phyloP scores from a whole-genome alignment of 305 asterid genomes.

The Rubia balearica region DNA sequence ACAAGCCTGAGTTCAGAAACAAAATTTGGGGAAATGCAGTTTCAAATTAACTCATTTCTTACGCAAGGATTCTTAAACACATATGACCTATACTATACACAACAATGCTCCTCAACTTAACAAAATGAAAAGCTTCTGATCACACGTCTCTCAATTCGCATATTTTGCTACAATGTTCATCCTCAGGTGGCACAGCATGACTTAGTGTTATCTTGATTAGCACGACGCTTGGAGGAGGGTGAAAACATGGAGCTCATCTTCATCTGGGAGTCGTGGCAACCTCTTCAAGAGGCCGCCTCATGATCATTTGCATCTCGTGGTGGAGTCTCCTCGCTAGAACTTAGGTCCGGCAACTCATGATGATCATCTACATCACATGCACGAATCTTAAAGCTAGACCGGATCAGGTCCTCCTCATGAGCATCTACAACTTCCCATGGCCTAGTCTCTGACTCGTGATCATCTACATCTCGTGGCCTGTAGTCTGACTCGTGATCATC shows the following conservation, averaged over 20 bases:
- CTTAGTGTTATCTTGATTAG: neutral
- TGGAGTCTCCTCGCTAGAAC: neutral
- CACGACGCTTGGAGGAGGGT: neutral
- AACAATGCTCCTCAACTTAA: neutral
- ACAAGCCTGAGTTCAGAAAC: neutral
- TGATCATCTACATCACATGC: neutral
- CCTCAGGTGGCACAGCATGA: neutral
- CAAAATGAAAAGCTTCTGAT: neutral
- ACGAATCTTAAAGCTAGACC: neutral
- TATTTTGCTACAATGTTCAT: neutral
- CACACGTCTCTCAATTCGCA: neutral
- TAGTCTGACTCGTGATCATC: neutral
- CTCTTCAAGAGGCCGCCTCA: neutral
- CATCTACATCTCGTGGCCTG: neutral
- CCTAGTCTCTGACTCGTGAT: neutral
- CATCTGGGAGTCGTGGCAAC: neutral
- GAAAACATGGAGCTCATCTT: neutral
- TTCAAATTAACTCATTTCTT: neutral
- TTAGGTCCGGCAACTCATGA: neutral
- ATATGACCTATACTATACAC: neutral
- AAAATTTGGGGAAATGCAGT: neutral
- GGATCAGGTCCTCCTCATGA: neutral
- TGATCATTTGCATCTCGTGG: neutral
- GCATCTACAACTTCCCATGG: neutral
- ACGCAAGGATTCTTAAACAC: neutral